These are phyloP conservation scores for Umbelopsis sp. DNA, from an alignment of 192 early-diverging fungal genomes.

Conservation along the genomic window DNA sequence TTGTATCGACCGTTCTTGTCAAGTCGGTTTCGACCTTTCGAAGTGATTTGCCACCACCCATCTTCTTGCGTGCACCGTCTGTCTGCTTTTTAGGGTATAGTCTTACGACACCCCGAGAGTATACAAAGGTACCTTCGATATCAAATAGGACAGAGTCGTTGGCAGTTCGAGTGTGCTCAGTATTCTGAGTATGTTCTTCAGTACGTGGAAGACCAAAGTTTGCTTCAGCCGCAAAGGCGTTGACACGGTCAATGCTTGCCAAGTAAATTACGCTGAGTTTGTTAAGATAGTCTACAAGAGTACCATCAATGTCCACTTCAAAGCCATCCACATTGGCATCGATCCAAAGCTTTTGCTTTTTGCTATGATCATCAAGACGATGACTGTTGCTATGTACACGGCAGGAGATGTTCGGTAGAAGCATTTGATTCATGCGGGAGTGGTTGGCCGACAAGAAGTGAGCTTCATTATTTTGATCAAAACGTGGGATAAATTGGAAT, in stretches of 20 bases:
- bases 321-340: slow-evolving; percentile 69
- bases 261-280: slow-evolving; percentile 63
- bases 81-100: slow-evolving; percentile 55
- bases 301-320: slow-evolving; percentile 69
- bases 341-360: slow-evolving; percentile 42
- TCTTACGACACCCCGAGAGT: slow-evolving; percentile 47
- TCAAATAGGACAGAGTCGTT: slow-evolving; percentile 42
- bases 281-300: slow-evolving; percentile 66
- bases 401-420: slow-evolving; percentile 53
- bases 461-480: slow-evolving; percentile 61
- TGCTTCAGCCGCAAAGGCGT: slow-evolving; percentile 46
- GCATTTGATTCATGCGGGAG: slow-evolving; percentile 54
- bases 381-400: slow-evolving; percentile 43
- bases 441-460: slow-evolving; percentile 57
- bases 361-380: slow-evolving; percentile 20
- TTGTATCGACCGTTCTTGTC: background rate
- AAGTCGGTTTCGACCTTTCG: slow-evolving; percentile 17
- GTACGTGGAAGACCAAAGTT: slow-evolving; percentile 18
- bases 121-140: slow-evolving; percentile 51
- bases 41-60: slow-evolving; percentile 18
- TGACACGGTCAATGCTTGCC: slow-evolving; percentile 58
- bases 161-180: background rate
- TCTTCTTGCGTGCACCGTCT: slow-evolving; percentile 28
- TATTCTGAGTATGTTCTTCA: background rate
- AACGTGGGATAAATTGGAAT: slow-evolving; percentile 68